Conservation (phyloP, 2,329 filamentous ascomycete genomes). For the Ustulina deusta region DNA sequence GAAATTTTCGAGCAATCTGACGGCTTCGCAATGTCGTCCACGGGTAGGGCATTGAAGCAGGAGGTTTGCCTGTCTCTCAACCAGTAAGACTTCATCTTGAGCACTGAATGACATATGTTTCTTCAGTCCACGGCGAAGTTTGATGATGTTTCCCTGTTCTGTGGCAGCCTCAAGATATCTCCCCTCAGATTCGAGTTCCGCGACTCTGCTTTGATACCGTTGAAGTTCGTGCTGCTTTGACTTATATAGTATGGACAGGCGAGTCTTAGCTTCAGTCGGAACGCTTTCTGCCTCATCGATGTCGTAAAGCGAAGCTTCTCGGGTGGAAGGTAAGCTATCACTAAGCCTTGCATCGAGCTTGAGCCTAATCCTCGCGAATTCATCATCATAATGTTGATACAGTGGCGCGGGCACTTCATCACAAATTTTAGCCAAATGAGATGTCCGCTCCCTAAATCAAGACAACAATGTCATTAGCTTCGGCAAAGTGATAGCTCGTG, state of each 20-base stretch:
- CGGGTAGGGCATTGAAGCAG: slow-evolving; percentile 13
- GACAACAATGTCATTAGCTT: slow-evolving; percentile 1
- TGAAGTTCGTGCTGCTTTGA: neutral
- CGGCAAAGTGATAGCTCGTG: neutral
- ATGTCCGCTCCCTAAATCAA: slow-evolving; percentile 17
- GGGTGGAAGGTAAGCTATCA: neutral
- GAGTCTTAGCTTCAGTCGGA: neutral
- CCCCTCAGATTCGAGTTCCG: neutral
- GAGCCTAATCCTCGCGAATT: slow-evolving; percentile 2
- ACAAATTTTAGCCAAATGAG: neutral
- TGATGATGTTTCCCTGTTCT: slow-evolving; percentile 16
- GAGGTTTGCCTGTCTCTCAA: slow-evolving; percentile 8
- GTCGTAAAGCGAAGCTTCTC: neutral
- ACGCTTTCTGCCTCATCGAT: neutral
- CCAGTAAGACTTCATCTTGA: slow-evolving; percentile 16
- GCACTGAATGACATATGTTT: slow-evolving; percentile 3
- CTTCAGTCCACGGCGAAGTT: slow-evolving; percentile 1
- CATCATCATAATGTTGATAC: neutral
- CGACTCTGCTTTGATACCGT: slow-evolving; percentile 8
- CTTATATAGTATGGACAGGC: slow-evolving; percentile 12
- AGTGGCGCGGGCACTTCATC: neutral
- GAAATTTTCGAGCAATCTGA: slow-evolving; percentile 7
- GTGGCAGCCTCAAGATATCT: slow-evolving; percentile 20
- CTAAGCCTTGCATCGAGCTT: slow-evolving; percentile 12
- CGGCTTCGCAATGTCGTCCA: slow-evolving; percentile 12